phyloP scores from a whole-genome alignment of 257 asterid species.

The Nicotiana tabacum region DNA sequence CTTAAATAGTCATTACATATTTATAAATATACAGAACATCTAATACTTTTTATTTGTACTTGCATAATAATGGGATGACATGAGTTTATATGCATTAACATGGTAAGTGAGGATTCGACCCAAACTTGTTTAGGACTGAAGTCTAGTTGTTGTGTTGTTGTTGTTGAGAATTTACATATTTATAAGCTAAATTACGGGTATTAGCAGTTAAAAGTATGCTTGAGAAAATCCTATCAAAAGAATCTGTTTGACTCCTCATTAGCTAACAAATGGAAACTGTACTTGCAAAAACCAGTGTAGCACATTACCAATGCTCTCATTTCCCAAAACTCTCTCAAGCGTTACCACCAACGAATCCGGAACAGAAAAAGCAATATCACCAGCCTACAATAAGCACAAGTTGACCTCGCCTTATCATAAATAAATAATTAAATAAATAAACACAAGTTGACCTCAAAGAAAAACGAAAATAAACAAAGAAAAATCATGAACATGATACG shows the following conservation, averaged over 20 bases:
- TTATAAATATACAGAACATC: background rate
- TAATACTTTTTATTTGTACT: no score
- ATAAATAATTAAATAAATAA: slow-evolving; percentile 2
- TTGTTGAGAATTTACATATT: background rate
- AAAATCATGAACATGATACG: no score
- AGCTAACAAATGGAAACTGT: background rate
- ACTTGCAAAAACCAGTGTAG: slow-evolving; percentile 7
- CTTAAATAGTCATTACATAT: background rate
- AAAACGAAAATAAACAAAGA: background rate
- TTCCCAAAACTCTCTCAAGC: slow-evolving; percentile 90
- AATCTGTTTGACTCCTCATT: background rate
- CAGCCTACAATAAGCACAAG: slow-evolving; percentile 40
- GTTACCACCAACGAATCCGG: slow-evolving; percentile 93
- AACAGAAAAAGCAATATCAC: slow-evolving; percentile 79
- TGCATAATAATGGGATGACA: no score
- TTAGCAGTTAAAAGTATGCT: background rate
- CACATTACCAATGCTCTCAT: slow-evolving; percentile 73
- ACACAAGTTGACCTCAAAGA: background rate
- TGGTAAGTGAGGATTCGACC: no score
- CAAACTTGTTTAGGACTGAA: no score
- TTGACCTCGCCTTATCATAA: background rate
- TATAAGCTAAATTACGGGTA: background rate
- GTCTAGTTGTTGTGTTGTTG: no score
- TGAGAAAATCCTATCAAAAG: background rate
- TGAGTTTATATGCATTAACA: no score